Percentiles rank a stretch among this genome's conserved stretches.
phyloP scores from a whole-genome alignment of 2,329 filamentous ascomycete species.

The Rutstroemia sydowiana region DNA sequence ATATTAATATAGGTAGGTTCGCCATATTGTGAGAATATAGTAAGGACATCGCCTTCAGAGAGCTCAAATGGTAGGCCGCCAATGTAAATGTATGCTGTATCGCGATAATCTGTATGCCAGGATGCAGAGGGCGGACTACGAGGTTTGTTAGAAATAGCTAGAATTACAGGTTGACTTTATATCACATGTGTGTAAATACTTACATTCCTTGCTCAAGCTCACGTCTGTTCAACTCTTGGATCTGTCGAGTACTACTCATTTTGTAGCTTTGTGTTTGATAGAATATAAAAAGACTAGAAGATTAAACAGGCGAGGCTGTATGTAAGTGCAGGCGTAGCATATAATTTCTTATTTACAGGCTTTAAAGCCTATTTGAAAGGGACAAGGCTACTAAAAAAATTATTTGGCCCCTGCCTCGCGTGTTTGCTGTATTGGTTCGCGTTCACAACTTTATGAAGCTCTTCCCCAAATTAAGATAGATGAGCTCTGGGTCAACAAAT shows the following conservation, averaged over 20 bases:
- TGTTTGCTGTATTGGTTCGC: conserved; percentile 9
- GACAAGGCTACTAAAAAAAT: conserved; percentile 6
- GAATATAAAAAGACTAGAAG: not conserved
- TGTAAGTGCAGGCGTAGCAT: too few relatives aligned
- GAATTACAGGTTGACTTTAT: too few relatives aligned
- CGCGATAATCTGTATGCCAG: conserved; percentile 96
- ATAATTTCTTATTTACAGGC: not conserved
- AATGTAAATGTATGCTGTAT: conserved; percentile 94
- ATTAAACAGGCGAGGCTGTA: not conserved
- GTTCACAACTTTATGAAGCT: conserved; percentile 19
- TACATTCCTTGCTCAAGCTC: conserved; percentile 85
- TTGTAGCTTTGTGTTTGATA: not conserved
- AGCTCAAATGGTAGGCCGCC: conserved; percentile 89
- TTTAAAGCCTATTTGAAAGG: not conserved
- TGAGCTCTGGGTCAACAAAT: conserved; percentile 4
- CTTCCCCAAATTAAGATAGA: conserved; percentile 4
- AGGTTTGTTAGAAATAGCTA: not conserved
- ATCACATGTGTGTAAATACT: conserved; percentile 32
- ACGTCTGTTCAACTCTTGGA: conserved; percentile 86
- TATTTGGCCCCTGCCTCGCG: conserved; percentile 10
- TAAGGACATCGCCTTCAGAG: conserved; percentile 90
- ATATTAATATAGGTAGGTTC: conserved; percentile 92
- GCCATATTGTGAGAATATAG: conserved; percentile 95
- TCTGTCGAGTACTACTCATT: conserved; percentile 93
- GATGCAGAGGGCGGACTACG: conserved; percentile 73